A percentile compares a stretch with the other conserved stretches of the same genome.
These are phyloP conservation scores for Panellus pusillus DNA, from an alignment of 768 basidiomycete genomes.

Conservation along the genomic window DNA sequence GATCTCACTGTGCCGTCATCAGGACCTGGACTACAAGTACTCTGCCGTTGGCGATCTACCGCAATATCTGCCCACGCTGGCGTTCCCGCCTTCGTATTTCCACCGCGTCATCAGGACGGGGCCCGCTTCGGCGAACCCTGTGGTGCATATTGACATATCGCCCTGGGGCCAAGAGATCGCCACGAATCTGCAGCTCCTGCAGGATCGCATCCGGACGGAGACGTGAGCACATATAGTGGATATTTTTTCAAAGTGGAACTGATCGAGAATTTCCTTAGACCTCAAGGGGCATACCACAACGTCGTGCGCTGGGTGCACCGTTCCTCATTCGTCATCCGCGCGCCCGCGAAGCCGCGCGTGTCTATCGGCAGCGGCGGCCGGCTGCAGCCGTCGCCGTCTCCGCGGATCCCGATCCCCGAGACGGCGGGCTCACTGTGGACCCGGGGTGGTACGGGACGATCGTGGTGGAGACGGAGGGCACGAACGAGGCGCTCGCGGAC, in stretches of 20 bases:
- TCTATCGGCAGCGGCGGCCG: conserved; percentile 29
- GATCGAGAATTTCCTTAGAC: conserved; percentile 43
- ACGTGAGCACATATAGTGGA: conserved; percentile 56
- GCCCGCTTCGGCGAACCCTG: conserved; percentile 50
- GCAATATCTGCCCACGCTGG: conserved; percentile 74
- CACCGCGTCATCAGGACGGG: conserved; percentile 79
- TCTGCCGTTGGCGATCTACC: conserved; percentile 76
- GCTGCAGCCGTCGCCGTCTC: conserved; percentile 21
- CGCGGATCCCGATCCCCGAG: conserved; percentile 55
- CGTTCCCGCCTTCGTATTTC: conserved; percentile 88
- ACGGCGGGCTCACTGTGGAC: conserved; percentile 60
- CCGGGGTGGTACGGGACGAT: conserved; percentile 82
- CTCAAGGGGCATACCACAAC: conserved; percentile 75
- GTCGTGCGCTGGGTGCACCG: conserved; percentile 87
- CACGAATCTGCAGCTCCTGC: conserved; percentile 69
- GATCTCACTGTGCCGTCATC: conserved; percentile 8
- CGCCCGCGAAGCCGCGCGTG: conserved; percentile 37
- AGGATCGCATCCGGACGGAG: conserved; percentile 75
- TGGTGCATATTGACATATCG: conserved; percentile 70
- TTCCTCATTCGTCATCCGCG: conserved; percentile 69
- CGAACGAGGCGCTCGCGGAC: conserved; percentile 81
- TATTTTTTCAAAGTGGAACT: background rate
- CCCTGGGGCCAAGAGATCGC: conserved; percentile 83
- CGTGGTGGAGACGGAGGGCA: conserved; percentile 84
- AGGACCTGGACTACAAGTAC: conserved; percentile 88